phyloP scores from a whole-genome alignment of 2,329 filamentous ascomycete species.

The Lasiodiplodia hormozganensis region DNA sequence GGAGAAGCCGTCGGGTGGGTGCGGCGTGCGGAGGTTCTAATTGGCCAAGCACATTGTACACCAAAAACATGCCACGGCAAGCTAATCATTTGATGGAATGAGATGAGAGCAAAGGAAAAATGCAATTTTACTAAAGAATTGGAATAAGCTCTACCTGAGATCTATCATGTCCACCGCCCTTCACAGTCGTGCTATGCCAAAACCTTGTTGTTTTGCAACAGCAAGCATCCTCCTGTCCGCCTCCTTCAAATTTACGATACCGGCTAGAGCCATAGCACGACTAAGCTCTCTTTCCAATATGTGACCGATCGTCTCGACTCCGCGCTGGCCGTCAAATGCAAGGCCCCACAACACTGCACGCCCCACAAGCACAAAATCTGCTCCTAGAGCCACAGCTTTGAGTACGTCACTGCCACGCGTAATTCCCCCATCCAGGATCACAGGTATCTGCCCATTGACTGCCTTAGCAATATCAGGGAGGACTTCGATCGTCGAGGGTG shows the following conservation, averaged over 20 bases:
- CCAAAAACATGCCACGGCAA: no score
- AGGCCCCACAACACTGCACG: constrained; percentile 59
- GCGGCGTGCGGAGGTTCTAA: constrained; percentile 11
- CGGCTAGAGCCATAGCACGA: constrained; percentile 36
- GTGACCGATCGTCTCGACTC: constrained; percentile 21
- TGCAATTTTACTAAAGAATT: no score
- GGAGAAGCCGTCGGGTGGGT: background rate
- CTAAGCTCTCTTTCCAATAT: constrained; percentile 32
- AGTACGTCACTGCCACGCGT: constrained; percentile 68
- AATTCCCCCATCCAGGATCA: constrained; percentile 69
- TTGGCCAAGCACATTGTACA: background rate
- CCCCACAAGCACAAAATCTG: constrained; percentile 66
- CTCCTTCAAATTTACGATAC: constrained; percentile 33
- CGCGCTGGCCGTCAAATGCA: background rate
- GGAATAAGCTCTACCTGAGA: background rate
- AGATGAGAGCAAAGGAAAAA: no score
- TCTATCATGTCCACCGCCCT: background rate
- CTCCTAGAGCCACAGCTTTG: constrained; percentile 70
- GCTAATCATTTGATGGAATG: no score
- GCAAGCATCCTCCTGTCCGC: constrained; percentile 33
- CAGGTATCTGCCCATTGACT: constrained; percentile 41
- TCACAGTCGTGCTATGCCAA: constrained; percentile 31
- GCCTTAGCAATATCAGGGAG: constrained; percentile 55
- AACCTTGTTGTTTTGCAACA: constrained; percentile 32
- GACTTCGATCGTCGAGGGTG: constrained; percentile 45